Evolutionary conservation across 495 filamentous ascomycete genomes (phyloP).

Genomic region (Elaphomyces granulatus): DNA sequence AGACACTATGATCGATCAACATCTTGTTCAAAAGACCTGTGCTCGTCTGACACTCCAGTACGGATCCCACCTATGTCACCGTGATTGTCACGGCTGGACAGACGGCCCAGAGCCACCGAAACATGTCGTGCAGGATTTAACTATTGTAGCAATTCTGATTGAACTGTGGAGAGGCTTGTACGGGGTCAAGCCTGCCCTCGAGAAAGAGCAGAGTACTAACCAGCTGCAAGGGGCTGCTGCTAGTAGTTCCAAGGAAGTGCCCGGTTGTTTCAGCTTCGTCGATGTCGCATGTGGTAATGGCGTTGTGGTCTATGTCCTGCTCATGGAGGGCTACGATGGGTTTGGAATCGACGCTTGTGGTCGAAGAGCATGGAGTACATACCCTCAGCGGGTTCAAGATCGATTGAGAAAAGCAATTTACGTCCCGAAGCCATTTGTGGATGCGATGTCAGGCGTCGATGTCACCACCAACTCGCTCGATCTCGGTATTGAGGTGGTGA

Average conservation of each 20-base stretch:
- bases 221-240: slow-evolving; percentile 6
- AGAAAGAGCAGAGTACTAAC: slow-evolving; percentile 3
- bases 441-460: slow-evolving; percentile 6
- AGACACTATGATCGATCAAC: slow-evolving; percentile 61
- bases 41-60: slow-evolving; percentile 64
- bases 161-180: slow-evolving; percentile 91
- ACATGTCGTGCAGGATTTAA: slow-evolving; percentile 87
- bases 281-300: slow-evolving; percentile 96
- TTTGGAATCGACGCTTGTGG: slow-evolving; percentile 81
- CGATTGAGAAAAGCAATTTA: slow-evolving; percentile 58
- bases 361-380: slow-evolving; percentile 71
- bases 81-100: slow-evolving; percentile 47
- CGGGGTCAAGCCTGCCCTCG: slow-evolving; percentile 15
- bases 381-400: slow-evolving; percentile 37
- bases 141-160: slow-evolving; percentile 86
- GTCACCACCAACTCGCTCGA: slow-evolving; percentile 1
- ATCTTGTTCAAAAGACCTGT: slow-evolving; percentile 66
- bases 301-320: slow-evolving; percentile 72
- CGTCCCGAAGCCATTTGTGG: slow-evolving; percentile 46
- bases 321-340: slow-evolving; percentile 67
- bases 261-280: slow-evolving; percentile 87
- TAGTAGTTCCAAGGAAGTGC: slow-evolving; percentile 36
- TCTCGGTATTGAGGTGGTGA: slow-evolving; percentile 13
- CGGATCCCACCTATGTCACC: slow-evolving; percentile 46
- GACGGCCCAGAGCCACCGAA: slow-evolving; percentile 80